phyloP scores from a whole-genome alignment of 148 eudicot species.

The Persicaria tinctoria region DNA sequence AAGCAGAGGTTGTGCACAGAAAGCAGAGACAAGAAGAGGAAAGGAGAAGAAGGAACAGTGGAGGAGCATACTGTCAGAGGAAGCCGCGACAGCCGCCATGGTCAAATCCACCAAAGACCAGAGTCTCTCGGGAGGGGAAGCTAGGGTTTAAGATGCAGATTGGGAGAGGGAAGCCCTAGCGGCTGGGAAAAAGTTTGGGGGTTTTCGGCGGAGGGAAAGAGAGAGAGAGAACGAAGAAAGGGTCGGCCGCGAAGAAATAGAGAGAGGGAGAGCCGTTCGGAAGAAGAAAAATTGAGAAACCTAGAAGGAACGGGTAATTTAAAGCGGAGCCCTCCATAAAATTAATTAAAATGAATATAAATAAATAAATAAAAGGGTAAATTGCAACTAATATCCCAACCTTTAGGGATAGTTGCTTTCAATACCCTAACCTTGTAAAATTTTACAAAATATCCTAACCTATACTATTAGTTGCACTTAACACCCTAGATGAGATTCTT shows the following conservation, averaged over 20 bases:
- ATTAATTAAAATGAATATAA: not conserved
- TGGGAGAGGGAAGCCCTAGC: not conserved
- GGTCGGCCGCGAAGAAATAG: constrained; percentile 4
- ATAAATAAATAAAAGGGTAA: not conserved
- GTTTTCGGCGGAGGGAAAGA: constrained; percentile 12
- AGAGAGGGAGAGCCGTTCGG: constrained; percentile 2
- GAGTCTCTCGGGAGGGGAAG: not conserved
- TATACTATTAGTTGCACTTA: too few relatives aligned
- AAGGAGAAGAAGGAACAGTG: not conserved
- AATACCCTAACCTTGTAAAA: too few relatives aligned
- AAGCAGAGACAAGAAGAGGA: not conserved
- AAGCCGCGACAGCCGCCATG: constrained; percentile 15
- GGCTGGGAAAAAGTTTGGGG: constrained; percentile 2
- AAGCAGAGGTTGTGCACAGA: not conserved
- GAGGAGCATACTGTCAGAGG: constrained; percentile 15
- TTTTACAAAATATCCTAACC: too few relatives aligned
- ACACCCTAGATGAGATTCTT: too few relatives aligned
- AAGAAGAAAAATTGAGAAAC: constrained; percentile 5
- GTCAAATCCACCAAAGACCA: constrained; percentile 3
- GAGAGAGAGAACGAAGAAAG: not conserved
- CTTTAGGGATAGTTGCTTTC: too few relatives aligned
- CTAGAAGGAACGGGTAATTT: constrained; percentile 12
- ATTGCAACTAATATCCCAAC: too few relatives aligned
- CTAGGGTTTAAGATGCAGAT: constrained; percentile 12
- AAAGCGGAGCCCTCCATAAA: constrained; percentile 7